phyloP scores from a whole-genome alignment of 208 protist species.

The Trypanosoma melophagium region DNA sequence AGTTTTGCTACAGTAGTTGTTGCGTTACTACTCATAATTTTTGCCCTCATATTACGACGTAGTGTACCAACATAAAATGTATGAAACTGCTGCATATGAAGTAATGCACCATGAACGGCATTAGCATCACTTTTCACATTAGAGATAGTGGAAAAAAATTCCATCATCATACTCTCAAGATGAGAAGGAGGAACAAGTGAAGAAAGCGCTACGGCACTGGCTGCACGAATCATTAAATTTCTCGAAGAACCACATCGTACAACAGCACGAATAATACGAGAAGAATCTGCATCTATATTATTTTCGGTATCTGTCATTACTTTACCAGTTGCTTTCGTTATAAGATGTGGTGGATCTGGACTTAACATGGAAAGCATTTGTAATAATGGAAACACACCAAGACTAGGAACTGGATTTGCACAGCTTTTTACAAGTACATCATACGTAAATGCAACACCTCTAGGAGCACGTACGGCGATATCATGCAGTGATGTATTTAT shows the following conservation, averaged over 20 bases:
- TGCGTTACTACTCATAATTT: slow-evolving; percentile 34
- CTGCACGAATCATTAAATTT: slow-evolving; percentile 81
- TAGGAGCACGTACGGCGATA: slow-evolving; percentile 64
- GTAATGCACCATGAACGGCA: slow-evolving; percentile 66
- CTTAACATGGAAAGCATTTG: slow-evolving; percentile 91
- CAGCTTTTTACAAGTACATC: slow-evolving; percentile 36
- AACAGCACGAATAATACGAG: slow-evolving; percentile 57
- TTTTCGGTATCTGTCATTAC: too few species aligned
- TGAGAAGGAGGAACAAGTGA: slow-evolving; percentile 59
- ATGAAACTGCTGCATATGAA: slow-evolving; percentile 82
- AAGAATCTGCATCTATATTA: slow-evolving; percentile 13
- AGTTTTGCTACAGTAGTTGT: slow-evolving; percentile 14
- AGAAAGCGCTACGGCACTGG: slow-evolving; percentile 70
- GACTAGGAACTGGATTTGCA: slow-evolving; percentile 27
- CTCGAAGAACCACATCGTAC: slow-evolving; percentile 44
- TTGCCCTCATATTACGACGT: slow-evolving; percentile 34
- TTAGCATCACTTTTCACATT: slow-evolving; percentile 33
- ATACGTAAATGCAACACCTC: slow-evolving; percentile 62
- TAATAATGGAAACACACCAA: slow-evolving; percentile 84
- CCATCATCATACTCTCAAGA: slow-evolving; percentile 15
- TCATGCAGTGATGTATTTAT: slow-evolving; percentile 84
- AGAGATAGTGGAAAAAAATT: slow-evolving; percentile 9
- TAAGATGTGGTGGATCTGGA: slow-evolving; percentile 64
- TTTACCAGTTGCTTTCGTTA: slow-evolving; percentile 20
- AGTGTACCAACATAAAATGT: slow-evolving; percentile 73